Conservation (phyloP, 179 eudicot genomes). For the Spergularia azorica region DNA sequence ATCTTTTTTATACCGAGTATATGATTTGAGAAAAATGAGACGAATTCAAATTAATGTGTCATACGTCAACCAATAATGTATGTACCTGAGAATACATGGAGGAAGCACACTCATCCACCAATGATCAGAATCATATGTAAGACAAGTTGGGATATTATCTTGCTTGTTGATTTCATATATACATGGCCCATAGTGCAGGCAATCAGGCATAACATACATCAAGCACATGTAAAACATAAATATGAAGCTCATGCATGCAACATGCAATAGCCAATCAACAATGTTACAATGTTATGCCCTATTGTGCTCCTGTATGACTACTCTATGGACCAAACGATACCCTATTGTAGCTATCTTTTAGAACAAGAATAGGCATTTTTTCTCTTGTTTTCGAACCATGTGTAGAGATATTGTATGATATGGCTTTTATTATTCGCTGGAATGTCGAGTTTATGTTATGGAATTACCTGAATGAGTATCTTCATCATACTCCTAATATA, state of each 20-base stretch:
- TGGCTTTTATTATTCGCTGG: no score
- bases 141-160: conserved; percentile 1
- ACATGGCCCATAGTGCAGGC: conserved; percentile 6
- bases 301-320: background rate
- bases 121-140: background rate
- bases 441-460: no score
- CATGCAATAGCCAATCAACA: background rate
- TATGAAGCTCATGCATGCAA: background rate
- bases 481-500: no score
- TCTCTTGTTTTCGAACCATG: no score
- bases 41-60: no score
- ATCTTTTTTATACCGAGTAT: no score
- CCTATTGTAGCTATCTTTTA: conserved; percentile 1
- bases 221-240: conserved; percentile 23
- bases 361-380: background rate
- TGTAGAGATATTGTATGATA: no score
- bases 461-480: no score
- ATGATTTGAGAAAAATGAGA: no score
- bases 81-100: no score
- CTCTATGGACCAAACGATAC: background rate
- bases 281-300: background rate
- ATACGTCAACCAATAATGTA: no score
- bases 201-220: background rate
- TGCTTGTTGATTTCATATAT: background rate
- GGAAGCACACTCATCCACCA: no score